Evolutionary conservation across 371 early-diverging fungal genomes (phyloP).

Genomic region (Syncephalastrum contaminatum): DNA sequence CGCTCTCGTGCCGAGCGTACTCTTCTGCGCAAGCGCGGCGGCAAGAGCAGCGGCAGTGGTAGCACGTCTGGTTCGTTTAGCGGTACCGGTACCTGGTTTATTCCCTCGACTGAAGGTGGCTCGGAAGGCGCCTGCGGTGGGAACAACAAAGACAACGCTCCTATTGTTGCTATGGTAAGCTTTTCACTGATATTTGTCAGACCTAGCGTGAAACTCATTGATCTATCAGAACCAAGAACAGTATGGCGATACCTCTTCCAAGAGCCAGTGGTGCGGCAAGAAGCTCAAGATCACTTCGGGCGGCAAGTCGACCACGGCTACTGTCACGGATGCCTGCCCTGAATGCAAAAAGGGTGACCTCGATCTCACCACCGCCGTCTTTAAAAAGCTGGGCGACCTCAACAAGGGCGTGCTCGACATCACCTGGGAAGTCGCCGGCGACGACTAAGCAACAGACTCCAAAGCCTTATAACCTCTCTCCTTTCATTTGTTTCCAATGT

Average conservation of each 20-base stretch:
- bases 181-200: not conserved
- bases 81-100: constrained; percentile 30
- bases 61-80: constrained; percentile 8
- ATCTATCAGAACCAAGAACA: constrained; percentile 16
- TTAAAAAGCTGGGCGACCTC: constrained; percentile 16
- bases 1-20: constrained; percentile 10
- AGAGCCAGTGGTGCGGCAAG: constrained; percentile 43
- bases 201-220: no score
- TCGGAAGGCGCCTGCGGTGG: constrained; percentile 26
- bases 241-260: constrained; percentile 29
- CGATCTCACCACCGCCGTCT: constrained; percentile 22
- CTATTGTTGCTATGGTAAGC: constrained; percentile 27
- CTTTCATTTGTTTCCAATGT: no score
- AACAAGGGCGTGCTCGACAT: constrained; percentile 24
- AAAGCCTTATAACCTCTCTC: no score
- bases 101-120: constrained; percentile 30
- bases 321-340: constrained; percentile 45
- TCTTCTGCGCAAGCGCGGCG: constrained; percentile 6
- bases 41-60: not conserved
- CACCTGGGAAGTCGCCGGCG: constrained; percentile 15
- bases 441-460: no score
- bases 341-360: constrained; percentile 28
- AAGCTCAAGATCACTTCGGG: constrained; percentile 28
- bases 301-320: constrained; percentile 25
- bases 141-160: constrained; percentile 17